Evolutionary conservation across 257 asterid species (phyloP).

Genomic region (Solanum clarkiae): DNA sequence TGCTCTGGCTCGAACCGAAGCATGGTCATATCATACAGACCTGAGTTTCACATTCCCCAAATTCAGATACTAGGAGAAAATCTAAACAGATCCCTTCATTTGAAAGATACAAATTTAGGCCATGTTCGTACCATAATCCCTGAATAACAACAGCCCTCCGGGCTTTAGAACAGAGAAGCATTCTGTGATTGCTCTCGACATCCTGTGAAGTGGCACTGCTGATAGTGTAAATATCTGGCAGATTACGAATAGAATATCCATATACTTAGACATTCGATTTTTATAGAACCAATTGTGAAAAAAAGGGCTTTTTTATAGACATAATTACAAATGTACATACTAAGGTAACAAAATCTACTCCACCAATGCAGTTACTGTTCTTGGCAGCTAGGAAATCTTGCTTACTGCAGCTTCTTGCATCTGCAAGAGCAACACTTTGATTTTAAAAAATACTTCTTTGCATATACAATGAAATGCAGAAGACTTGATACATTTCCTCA

Average conservation of each 20-base stretch:
- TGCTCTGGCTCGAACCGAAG: conserved; percentile 72
- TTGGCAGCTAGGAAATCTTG: conserved; percentile 19
- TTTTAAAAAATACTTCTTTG: not conserved
- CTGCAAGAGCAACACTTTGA: conserved; percentile 17
- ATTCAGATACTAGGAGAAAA: not conserved
- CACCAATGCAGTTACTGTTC: conserved; percentile 51
- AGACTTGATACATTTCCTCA: conserved; percentile 1
- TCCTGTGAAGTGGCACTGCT: conserved; percentile 61
- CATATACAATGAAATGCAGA: not conserved
- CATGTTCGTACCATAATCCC: conserved; percentile 75
- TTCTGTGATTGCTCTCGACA: conserved; percentile 50
- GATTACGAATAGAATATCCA: not conserved
- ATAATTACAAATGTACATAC: conserved; percentile 26
- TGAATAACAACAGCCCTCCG: conserved; percentile 71
- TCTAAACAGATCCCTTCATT: not conserved
- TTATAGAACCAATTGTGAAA: not conserved
- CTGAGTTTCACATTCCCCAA: conserved; percentile 16
- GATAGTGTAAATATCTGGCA: conserved; percentile 89
- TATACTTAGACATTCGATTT: conserved; percentile 5
- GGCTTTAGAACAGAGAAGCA: conserved; percentile 77
- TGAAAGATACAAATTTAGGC: not conserved
- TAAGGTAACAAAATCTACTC: conserved; percentile 71
- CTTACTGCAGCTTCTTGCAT: conserved; percentile 8
- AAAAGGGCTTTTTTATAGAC: not conserved
- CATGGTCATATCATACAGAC: conserved; percentile 96